Evolutionary conservation across 2,329 filamentous ascomycete genomes (phyloP).

Genomic region (Phyllosticta capitalensis): DNA sequence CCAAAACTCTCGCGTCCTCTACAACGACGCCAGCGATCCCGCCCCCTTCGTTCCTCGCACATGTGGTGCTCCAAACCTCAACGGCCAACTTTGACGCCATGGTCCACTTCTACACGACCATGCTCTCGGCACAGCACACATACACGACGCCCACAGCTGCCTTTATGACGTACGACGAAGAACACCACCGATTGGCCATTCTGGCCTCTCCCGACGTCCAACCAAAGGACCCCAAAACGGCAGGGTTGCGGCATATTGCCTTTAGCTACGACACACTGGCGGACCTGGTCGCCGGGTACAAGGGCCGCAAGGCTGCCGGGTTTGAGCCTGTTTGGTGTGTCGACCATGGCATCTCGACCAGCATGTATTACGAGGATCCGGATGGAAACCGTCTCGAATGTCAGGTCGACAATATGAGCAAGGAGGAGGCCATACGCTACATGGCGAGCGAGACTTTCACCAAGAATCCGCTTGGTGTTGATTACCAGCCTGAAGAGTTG

Average conservation of each 20-base stretch:
- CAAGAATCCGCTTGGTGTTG: constrained; percentile 36
- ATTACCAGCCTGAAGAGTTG: constrained; percentile 38
- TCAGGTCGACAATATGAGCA: constrained; percentile 29
- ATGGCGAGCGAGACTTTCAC: constrained; percentile 30
- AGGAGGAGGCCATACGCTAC: constrained; percentile 30
- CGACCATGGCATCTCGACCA: constrained; percentile 40
- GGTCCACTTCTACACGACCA: constrained; percentile 29
- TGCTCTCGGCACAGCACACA: constrained; percentile 26
- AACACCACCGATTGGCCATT: constrained; percentile 41
- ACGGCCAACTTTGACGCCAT: constrained; percentile 20
- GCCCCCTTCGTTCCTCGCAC: constrained; percentile 15
- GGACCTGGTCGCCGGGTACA: constrained; percentile 30
- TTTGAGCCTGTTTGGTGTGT: constrained; percentile 36
- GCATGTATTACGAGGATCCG: constrained; percentile 42
- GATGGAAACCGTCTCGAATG: constrained; percentile 41
- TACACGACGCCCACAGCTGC: constrained; percentile 17
- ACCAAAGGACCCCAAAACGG: constrained; percentile 16
- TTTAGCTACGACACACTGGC: constrained; percentile 31
- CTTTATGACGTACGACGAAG: constrained; percentile 38
- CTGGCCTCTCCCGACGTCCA: constrained; percentile 18
- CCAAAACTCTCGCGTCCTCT: not conserved
- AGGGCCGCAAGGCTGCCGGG: constrained; percentile 25
- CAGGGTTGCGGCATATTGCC: constrained; percentile 34
- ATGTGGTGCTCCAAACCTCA: constrained; percentile 22
- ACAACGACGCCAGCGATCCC: not conserved